Evolutionary conservation across 2,329 filamentous ascomycete genomes (phyloP).

Genomic region (Aspergillus pseudoterreus): DNA sequence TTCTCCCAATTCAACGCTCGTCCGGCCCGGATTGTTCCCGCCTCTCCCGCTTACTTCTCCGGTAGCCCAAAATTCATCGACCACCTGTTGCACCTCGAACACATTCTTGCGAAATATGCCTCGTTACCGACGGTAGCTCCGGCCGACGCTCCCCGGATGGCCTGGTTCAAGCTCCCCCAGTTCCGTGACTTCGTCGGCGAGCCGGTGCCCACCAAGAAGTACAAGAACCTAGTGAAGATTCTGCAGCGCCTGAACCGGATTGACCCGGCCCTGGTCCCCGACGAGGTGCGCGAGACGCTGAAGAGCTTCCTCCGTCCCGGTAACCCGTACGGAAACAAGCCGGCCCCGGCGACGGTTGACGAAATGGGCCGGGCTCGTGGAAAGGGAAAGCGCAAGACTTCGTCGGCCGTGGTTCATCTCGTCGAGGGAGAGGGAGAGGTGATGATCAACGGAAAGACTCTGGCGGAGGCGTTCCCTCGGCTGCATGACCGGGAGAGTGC

Average conservation of each 20-base stretch:
- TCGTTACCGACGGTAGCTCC: slow-evolving; percentile 66
- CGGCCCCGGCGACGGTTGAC: slow-evolving; percentile 65
- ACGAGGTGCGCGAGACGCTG: slow-evolving; percentile 63
- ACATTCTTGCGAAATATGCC: slow-evolving; percentile 67
- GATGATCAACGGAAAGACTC: slow-evolving; percentile 81
- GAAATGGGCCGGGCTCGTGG: slow-evolving; percentile 73
- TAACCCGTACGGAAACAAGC: slow-evolving; percentile 64
- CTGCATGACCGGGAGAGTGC: slow-evolving; percentile 93
- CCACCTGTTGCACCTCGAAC: slow-evolving; percentile 69
- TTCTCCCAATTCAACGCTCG: slow-evolving; percentile 25
- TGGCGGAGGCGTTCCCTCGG: slow-evolving; percentile 77
- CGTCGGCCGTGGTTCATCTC: slow-evolving; percentile 77
- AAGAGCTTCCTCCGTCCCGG: slow-evolving; percentile 69
- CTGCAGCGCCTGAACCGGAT: slow-evolving; percentile 82
- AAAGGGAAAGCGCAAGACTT: slow-evolving; percentile 82
- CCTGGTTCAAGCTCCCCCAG: slow-evolving; percentile 76
- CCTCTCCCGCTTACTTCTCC: slow-evolving; percentile 92
- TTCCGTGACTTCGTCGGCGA: slow-evolving; percentile 72
- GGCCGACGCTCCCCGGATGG: slow-evolving; percentile 65
- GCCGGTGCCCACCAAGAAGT: slow-evolving; percentile 71
- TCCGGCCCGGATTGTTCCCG: slow-evolving; percentile 72
- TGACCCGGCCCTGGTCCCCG: slow-evolving; percentile 70
- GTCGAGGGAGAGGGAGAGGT: slow-evolving; percentile 92
- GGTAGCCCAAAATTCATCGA: slow-evolving; percentile 83
- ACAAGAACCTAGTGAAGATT: slow-evolving; percentile 69